These are phyloP conservation scores for Medicago truncatula DNA, from an alignment of 306 rosid species.

Conservation along the genomic window DNA sequence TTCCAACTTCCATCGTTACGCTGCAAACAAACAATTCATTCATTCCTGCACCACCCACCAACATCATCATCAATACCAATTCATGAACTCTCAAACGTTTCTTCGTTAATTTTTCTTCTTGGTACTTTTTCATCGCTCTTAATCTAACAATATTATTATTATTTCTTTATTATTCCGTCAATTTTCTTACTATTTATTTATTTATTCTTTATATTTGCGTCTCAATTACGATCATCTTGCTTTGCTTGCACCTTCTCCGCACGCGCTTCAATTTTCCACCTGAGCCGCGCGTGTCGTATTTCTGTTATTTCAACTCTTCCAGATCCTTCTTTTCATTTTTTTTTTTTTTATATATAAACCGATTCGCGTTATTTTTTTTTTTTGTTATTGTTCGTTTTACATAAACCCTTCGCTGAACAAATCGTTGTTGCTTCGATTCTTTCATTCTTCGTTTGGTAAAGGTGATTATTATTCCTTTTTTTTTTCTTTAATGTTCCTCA, in stretches of 20 bases:
- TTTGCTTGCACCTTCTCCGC: not conserved
- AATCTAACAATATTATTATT: too few species aligned
- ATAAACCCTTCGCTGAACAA: not conserved
- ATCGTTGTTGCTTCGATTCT: not conserved
- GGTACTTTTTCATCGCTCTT: not conserved
- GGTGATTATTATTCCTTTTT: constrained; percentile 6
- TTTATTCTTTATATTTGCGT: constrained; percentile 14
- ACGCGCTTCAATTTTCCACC: constrained; percentile 1
- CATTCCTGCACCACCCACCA: not conserved
- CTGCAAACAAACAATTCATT: too few species aligned
- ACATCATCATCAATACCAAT: not conserved
- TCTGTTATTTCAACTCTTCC: constrained; percentile 32
- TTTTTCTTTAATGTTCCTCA: not conserved
- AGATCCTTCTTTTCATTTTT: constrained; percentile 41
- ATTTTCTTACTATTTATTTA: too few species aligned
- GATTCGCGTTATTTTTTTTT: not conserved
- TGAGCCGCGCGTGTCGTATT: not conserved
- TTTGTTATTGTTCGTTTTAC: constrained; percentile 4
- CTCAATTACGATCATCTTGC: constrained; percentile 15
- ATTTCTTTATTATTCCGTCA: too few species aligned
- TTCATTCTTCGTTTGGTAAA: constrained; percentile 11
- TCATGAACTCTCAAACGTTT: not conserved
- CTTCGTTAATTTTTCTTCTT: not conserved
- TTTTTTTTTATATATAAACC: not conserved
- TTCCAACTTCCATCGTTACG: too few species aligned